These are phyloP conservation scores for Gossypium arboreum DNA, from an alignment of 345 rosid genomes.

Conservation along the genomic window DNA sequence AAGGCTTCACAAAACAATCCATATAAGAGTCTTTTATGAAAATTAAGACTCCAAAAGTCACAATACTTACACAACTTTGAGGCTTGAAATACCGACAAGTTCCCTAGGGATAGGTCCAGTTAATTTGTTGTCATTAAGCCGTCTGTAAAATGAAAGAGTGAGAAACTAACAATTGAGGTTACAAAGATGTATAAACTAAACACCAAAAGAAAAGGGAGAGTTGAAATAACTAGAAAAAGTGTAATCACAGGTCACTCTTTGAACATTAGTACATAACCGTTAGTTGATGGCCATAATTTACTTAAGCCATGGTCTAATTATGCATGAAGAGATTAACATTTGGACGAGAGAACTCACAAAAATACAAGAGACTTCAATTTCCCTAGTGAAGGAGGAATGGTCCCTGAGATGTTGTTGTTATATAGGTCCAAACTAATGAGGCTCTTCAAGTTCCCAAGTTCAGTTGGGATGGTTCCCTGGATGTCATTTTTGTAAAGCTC, in stretches of 20 bases:
- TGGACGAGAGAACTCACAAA: conserved; percentile 46
- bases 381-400: conserved; percentile 70
- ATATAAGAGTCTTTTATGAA: neutral
- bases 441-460: conserved; percentile 78
- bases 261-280: neutral
- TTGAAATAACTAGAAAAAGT: neutral
- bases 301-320: neutral
- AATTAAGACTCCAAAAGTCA: neutral
- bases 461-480: conserved; percentile 72
- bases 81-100: conserved; percentile 49
- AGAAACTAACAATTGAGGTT: neutral
- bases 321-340: neutral
- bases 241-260: neutral
- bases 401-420: conserved; percentile 84
- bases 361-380: conserved; percentile 86
- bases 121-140: conserved; percentile 58
- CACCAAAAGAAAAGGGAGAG: neutral
- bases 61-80: conserved; percentile 68
- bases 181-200: neutral
- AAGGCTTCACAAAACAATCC: neutral
- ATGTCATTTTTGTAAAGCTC: conserved; percentile 94
- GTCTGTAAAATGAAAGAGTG: conserved; percentile 34
- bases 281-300: neutral
- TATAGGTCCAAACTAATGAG: conserved; percentile 97
- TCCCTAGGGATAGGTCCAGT: conserved; percentile 67